phyloP scores from a whole-genome alignment of 2,329 filamentous ascomycete species.

The Gnomoniopsis smithogilvyi region DNA sequence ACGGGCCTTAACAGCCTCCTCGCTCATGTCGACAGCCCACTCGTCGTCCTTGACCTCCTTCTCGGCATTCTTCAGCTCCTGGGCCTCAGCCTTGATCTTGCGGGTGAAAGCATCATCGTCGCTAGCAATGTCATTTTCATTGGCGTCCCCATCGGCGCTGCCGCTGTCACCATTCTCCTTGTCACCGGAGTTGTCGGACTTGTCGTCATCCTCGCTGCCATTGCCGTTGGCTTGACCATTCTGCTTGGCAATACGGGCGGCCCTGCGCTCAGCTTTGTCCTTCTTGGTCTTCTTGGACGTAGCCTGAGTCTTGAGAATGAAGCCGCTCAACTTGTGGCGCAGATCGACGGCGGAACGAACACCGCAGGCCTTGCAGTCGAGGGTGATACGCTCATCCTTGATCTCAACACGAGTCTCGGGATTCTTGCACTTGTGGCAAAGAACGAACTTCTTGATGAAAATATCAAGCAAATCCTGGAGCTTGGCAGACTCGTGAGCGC shows the following conservation, averaged over 20 bases:
- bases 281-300: conserved; percentile 93
- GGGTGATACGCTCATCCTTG: conserved; percentile 86
- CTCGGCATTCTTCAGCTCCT: conserved; percentile 42
- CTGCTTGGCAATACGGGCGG: conserved; percentile 86
- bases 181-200: conserved; percentile 39
- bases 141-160: conserved; percentile 50
- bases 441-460: conserved; percentile 98
- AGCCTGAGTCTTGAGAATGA: conserved; percentile 81
- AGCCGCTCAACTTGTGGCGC: conserved; percentile 92
- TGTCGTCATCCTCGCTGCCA: conserved; percentile 51
- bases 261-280: conserved; percentile 90
- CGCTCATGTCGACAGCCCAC: conserved; percentile 96
- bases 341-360: conserved; percentile 88
- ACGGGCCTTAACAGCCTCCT: conserved; percentile 91
- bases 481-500: conserved; percentile 90
- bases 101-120: conserved; percentile 79
- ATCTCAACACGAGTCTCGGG: conserved; percentile 95
- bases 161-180: conserved; percentile 48
- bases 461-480: conserved; percentile 97
- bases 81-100: conserved; percentile 65
- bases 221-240: conserved; percentile 61
- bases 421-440: conserved; percentile 99
- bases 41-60: conserved; percentile 73
- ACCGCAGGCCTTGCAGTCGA: conserved; percentile 99
- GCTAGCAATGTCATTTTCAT: conserved; percentile 65